Conservation (phyloP, 2,329 filamentous ascomycete species). For the Ceratocystis albifundus region DNA sequence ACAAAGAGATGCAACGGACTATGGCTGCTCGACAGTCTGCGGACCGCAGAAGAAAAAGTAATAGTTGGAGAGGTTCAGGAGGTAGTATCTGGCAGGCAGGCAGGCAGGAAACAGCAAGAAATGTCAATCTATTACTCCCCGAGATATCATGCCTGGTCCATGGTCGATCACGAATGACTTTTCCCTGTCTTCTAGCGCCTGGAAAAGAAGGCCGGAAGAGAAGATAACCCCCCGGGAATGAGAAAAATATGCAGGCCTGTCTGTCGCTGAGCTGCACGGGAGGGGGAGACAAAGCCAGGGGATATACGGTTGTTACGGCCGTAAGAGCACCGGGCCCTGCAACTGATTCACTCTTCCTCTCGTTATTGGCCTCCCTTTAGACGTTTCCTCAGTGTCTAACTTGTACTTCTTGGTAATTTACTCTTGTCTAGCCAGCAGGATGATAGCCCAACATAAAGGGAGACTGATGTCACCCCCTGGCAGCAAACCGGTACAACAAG, state of each 20-base stretch:
- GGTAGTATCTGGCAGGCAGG: no score
- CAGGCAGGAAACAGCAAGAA: not conserved
- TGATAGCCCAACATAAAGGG: not conserved
- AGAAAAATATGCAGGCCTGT: not conserved
- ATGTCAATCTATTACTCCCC: not conserved
- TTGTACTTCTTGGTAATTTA: not conserved
- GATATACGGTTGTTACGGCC: not conserved
- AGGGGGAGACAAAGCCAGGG: no score
- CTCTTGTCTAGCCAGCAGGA: not conserved
- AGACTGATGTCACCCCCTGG: not conserved
- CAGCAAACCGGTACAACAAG: slow-evolving; percentile 8
- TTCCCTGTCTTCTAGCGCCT: not conserved
- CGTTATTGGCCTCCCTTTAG: not conserved
- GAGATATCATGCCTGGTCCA: not conserved
- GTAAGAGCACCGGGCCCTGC: not conserved
- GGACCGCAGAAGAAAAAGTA: no score
- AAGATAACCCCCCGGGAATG: not conserved
- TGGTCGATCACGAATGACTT: not conserved
- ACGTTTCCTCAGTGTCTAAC: not conserved
- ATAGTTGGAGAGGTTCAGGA: no score
- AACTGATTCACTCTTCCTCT: not conserved
- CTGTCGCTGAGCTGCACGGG: no score
- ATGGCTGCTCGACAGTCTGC: no score
- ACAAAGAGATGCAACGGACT: no score
- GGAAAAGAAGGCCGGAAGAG: not conserved